phyloP scores from a whole-genome alignment of 208 protist genomes.

The Leishmania guyanensis region DNA sequence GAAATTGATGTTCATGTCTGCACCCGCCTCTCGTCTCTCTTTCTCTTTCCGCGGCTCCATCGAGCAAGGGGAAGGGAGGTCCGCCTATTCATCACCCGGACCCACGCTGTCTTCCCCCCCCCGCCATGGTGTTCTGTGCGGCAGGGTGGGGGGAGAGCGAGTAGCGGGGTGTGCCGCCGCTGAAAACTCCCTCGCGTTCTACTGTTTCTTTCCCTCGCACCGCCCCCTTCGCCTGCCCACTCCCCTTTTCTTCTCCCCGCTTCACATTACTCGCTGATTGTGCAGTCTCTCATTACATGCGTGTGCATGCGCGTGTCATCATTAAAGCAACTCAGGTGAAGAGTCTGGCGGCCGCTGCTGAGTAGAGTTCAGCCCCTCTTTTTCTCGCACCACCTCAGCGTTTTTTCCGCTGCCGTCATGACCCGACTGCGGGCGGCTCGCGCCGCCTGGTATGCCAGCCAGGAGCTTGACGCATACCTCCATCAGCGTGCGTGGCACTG shows the following conservation, averaged over 20 bases:
- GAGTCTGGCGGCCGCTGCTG: neutral
- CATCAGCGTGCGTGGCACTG: constrained; percentile 72
- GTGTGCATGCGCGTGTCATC: neutral
- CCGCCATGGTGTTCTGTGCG: neutral
- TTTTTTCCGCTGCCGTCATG: constrained; percentile 29
- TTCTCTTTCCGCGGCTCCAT: neutral
- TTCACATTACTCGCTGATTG: neutral
- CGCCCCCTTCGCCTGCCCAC: neutral
- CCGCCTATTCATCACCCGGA: too few relatives aligned
- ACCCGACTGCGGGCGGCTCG: constrained; percentile 41
- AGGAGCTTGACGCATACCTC: constrained; percentile 68
- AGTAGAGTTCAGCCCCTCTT: neutral
- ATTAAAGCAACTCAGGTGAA: neutral
- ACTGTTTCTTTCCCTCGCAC: neutral
- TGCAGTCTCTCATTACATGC: neutral
- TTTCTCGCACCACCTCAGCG: neutral
- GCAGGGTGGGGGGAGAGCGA: neutral
- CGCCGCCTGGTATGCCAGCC: constrained; percentile 36
- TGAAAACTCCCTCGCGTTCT: neutral
- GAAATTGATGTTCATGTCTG: neutral
- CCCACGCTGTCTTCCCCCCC: neutral
- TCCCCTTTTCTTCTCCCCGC: neutral
- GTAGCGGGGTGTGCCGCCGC: neutral
- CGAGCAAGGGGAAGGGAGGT: neutral
- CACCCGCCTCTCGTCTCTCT: neutral